These are phyloP conservation scores for Carpinus viminea DNA, from an alignment of 306 rosid species.

Conservation along the genomic window DNA sequence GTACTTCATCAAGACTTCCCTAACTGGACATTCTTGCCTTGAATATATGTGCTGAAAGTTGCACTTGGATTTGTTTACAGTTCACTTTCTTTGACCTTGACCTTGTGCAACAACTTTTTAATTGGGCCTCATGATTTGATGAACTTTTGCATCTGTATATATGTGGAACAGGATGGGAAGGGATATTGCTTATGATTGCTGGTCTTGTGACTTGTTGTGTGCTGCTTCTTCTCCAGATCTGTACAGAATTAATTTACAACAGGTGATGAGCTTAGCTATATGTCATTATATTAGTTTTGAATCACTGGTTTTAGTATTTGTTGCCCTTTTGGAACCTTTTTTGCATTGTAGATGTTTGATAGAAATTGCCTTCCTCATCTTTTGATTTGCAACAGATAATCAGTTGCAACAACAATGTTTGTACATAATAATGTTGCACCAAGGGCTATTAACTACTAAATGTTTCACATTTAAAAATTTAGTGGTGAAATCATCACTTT, in stretches of 20 bases:
- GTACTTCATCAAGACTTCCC: slow-evolving; percentile 1
- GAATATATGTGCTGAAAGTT: slow-evolving; percentile 12
- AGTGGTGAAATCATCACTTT: background rate
- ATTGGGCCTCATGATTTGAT: slow-evolving; percentile 15
- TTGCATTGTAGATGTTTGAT: background rate
- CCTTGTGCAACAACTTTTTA: background rate
- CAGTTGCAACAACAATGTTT: background rate
- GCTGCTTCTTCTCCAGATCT: slow-evolving; percentile 94
- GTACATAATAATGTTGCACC: background rate
- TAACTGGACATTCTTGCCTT: slow-evolving; percentile 8
- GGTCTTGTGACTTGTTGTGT: slow-evolving; percentile 98
- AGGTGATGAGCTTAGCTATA: slow-evolving; percentile 48
- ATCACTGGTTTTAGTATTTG: background rate
- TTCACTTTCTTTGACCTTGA: slow-evolving; percentile 5
- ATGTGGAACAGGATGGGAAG: slow-evolving; percentile 82
- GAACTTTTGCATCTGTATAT: slow-evolving; percentile 20
- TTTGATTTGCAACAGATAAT: background rate
- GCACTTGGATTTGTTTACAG: slow-evolving; percentile 9
- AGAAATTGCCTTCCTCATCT: background rate
- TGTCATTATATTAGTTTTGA: background rate
- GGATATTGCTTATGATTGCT: slow-evolving; percentile 71
- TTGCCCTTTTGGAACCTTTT: background rate
- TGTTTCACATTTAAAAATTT: background rate
- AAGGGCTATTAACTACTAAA: background rate
- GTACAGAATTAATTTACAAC: slow-evolving; percentile 87